These are phyloP conservation scores for Phalaenopsis hybrid DNA, from an alignment of 116 monocot genomes.

Conservation along the genomic window DNA sequence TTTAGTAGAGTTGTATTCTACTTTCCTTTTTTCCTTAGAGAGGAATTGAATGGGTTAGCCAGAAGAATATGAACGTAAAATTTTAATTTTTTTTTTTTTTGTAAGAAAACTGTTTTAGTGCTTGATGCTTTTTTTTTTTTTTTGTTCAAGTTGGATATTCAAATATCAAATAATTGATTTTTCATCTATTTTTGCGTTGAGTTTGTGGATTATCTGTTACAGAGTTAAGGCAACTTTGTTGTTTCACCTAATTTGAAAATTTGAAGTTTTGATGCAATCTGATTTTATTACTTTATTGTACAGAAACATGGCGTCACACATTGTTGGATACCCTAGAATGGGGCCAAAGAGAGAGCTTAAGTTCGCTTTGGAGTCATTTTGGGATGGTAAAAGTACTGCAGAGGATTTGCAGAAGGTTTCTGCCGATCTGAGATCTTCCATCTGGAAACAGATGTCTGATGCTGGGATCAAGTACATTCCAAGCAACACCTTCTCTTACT, in stretches of 20 bases:
- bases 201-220: background rate
- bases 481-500: conserved; percentile 36
- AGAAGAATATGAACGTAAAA: too few relatives aligned
- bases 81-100: too few relatives aligned
- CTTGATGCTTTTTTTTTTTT: too few relatives aligned
- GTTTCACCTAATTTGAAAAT: background rate
- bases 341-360: conserved; percentile 45
- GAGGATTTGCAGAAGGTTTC: conserved; percentile 37
- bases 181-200: too few relatives aligned
- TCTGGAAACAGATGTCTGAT: conserved; percentile 39
- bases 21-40: background rate
- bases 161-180: too few relatives aligned
- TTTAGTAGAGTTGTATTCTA: background rate
- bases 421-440: conserved; percentile 28
- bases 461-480: conserved; percentile 35
- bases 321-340: conserved; percentile 42
- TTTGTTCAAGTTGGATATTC: too few relatives aligned
- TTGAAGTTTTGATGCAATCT: background rate
- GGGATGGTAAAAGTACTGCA: conserved; percentile 37
- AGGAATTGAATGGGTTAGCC: background rate
- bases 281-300: background rate
- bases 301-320: conserved; percentile 39
- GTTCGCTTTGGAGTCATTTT: conserved; percentile 39
- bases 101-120: too few relatives aligned
- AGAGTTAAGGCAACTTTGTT: background rate